These are phyloP conservation scores for Bipolaris bicolor DNA, from an alignment of 2,329 filamentous ascomycete genomes.

Conservation along the genomic window DNA sequence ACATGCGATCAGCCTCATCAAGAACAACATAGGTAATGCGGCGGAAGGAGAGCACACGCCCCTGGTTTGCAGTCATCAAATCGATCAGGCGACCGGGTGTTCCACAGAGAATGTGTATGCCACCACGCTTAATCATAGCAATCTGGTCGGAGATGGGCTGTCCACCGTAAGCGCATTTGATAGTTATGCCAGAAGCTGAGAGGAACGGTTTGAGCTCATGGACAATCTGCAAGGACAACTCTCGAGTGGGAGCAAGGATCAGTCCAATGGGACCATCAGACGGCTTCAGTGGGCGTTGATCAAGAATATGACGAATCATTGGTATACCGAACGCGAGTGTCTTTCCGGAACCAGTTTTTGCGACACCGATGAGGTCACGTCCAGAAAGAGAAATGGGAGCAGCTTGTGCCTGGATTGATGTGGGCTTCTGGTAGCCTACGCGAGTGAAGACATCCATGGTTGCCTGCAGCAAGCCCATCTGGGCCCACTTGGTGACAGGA, in stretches of 20 bases:
- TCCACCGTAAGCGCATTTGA: conserved; percentile 92
- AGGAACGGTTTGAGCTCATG: conserved; percentile 93
- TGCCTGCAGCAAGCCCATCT: conserved; percentile 87
- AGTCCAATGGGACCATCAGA: conserved; percentile 87
- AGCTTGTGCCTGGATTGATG: conserved; percentile 93
- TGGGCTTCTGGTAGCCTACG: conserved; percentile 85
- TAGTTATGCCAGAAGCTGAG: conserved; percentile 81
- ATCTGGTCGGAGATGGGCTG: conserved; percentile 98
- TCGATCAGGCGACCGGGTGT: conserved; percentile 97
- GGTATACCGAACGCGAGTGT: conserved; percentile 94
- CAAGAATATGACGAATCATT: conserved; percentile 98
- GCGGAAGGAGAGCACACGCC: conserved; percentile 88
- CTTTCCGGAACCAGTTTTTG: conserved; percentile 97
- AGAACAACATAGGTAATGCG: conserved; percentile 93
- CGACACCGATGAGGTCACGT: conserved; percentile 92
- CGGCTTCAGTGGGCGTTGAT: conserved; percentile 80
- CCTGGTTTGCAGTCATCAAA: conserved; percentile 88
- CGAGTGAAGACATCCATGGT: conserved; percentile 83
- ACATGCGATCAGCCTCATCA: conserved; percentile 98
- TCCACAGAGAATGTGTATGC: conserved; percentile 86
- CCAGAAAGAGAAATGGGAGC: conserved; percentile 96
- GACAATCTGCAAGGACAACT: conserved; percentile 92
- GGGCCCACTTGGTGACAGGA: conserved; percentile 95
- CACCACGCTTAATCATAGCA: conserved; percentile 91
- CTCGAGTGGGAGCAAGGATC: conserved; percentile 92